phyloP scores from a whole-genome alignment of 768 basidiomycete species.

The Xerocomus brunneocitrinus region DNA sequence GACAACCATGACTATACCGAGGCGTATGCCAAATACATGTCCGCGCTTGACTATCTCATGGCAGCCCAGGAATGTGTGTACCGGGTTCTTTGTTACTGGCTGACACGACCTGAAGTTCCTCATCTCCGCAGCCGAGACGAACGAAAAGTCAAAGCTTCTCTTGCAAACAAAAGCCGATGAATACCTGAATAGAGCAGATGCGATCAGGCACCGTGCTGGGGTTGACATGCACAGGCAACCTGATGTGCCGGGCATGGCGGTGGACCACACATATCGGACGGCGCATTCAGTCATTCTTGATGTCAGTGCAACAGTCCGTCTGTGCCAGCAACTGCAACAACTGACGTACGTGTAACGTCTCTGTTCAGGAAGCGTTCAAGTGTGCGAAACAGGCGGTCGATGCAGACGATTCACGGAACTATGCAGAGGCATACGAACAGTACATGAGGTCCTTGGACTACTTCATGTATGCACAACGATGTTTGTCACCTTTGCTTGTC shows the following conservation, averaged over 20 bases:
- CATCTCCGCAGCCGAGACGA: conserved; percentile 6
- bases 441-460: conserved; percentile 94
- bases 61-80: conserved; percentile 79
- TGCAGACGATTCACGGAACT: conserved; percentile 84
- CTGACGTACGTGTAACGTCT: not conserved
- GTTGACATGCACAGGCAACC: not conserved
- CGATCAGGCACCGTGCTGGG: not conserved
- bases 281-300: conserved; percentile 13
- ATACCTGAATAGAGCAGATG: conserved; percentile 17
- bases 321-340: not conserved
- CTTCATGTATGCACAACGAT: conserved; percentile 94
- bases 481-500: conserved; percentile 36
- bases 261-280: not conserved
- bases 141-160: conserved; percentile 17
- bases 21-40: conserved; percentile 89
- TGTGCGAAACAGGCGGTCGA: conserved; percentile 87
- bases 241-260: not conserved
- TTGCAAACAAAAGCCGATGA: conserved; percentile 18
- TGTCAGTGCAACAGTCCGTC: conserved; percentile 2
- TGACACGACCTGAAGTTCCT: not conserved
- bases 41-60: conserved; percentile 96
- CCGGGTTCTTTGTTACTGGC: not conserved
- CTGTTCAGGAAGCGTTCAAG: conserved; percentile 66
- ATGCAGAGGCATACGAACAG: conserved; percentile 87
- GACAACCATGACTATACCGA: conserved; percentile 85